These are phyloP conservation scores for Amanita thiersii DNA, from an alignment of 768 basidiomycete species.

Conservation along the genomic window DNA sequence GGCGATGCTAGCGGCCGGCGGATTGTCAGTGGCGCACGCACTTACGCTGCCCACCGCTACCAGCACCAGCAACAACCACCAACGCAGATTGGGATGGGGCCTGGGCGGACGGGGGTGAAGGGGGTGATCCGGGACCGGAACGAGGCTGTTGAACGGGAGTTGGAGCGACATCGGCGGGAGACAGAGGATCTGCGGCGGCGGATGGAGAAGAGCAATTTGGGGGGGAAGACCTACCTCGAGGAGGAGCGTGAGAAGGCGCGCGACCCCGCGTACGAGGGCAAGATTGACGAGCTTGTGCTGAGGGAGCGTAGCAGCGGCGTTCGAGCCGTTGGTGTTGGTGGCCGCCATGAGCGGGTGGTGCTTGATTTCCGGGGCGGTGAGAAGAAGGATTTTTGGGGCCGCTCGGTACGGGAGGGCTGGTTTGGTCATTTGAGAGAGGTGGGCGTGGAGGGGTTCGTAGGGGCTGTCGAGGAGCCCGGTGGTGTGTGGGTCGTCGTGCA, in stretches of 20 bases:
- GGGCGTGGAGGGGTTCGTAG: slow-evolving; percentile 61
- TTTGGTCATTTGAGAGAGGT: slow-evolving; percentile 83
- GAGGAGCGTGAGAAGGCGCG: slow-evolving; percentile 53
- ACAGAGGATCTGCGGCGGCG: slow-evolving; percentile 40
- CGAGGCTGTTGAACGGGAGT: slow-evolving; percentile 52
- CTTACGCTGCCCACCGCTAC: no score
- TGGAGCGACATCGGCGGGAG: slow-evolving; percentile 44
- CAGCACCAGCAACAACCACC: slow-evolving; percentile 20
- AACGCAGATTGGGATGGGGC: slow-evolving; percentile 71
- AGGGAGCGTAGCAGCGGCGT: no score
- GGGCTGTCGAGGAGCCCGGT: slow-evolving; percentile 67
- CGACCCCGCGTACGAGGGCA: slow-evolving; percentile 27
- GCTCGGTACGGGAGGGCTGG: slow-evolving; percentile 37
- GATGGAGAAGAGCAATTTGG: slow-evolving; percentile 60
- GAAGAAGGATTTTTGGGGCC: slow-evolving; percentile 37
- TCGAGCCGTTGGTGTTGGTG: no score
- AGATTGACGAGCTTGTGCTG: slow-evolving; percentile 35
- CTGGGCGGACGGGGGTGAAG: slow-evolving; percentile 82
- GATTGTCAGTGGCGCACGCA: no score
- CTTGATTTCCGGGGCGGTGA: slow-evolving; percentile 14
- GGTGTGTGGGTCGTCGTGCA: slow-evolving; percentile 81
- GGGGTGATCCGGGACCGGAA: slow-evolving; percentile 78
- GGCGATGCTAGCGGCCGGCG: not conserved
- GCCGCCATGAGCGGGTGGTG: no score
- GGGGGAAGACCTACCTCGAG: slow-evolving; percentile 69